phyloP scores from a whole-genome alignment of 2,329 filamentous ascomycete genomes.

The Monilinia fructigena region DNA sequence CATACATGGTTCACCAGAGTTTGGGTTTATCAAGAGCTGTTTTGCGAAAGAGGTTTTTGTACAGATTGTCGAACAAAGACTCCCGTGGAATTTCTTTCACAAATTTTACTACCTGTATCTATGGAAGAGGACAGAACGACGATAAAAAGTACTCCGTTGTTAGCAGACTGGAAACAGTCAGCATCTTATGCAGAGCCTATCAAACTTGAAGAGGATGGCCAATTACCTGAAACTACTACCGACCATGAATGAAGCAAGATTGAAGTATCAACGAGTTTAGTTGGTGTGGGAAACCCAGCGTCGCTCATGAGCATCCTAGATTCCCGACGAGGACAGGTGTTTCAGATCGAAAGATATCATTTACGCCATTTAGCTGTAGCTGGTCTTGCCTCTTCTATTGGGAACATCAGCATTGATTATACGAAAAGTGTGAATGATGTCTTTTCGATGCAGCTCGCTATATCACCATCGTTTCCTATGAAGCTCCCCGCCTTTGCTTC shows the following conservation, averaged over 20 bases:
- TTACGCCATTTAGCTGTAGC: background rate
- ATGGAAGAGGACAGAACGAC: no score
- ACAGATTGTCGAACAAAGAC: background rate
- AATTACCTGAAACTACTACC: background rate
- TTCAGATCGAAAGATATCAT: background rate
- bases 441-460: no score
- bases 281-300: background rate
- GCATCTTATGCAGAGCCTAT: background rate
- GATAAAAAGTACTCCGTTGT: background rate
- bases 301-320: background rate
- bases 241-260: background rate
- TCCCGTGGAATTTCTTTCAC: background rate
- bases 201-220: background rate
- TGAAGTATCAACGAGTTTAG: background rate
- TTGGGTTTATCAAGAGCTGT: background rate
- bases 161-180: background rate
- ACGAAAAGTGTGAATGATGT: no score
- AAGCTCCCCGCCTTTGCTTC: no score
- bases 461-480: no score
- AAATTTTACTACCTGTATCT: background rate
- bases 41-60: background rate
- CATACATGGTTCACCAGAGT: background rate
- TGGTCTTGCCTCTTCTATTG: background rate
- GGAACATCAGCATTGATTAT: no score
- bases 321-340: background rate